Percentiles rank a stretch among this genome's conserved stretches.
phyloP scores from a whole-genome alignment of 176 grass and related monocot species.

The Aegilops longissima region DNA sequence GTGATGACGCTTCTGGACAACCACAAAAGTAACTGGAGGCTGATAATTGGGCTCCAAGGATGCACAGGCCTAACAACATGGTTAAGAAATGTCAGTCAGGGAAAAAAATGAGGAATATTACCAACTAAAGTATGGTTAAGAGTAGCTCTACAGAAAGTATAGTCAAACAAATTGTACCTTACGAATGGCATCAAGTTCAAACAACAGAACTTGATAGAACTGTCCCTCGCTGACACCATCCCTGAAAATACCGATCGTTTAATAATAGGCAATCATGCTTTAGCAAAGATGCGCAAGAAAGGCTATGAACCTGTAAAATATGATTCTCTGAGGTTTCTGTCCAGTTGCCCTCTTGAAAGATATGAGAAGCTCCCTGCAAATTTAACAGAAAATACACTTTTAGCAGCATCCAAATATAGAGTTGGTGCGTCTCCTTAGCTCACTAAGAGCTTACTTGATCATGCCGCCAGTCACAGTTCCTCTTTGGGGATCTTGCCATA shows the following conservation, averaged over 20 bases:
- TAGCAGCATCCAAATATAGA: conserved; percentile 5
- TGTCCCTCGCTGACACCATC: conserved; percentile 94
- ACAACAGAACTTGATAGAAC: conserved; percentile 94
- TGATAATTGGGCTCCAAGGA: conserved; percentile 98
- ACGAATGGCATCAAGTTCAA: conserved; percentile 93
- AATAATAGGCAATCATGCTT: background rate
- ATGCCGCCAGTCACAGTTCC: conserved; percentile 86
- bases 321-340: conserved; percentile 93
- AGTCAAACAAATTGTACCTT: conserved; percentile 48
- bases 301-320: conserved; percentile 82
- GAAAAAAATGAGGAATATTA: background rate
- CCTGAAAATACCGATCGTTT: conserved; percentile 39
- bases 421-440: background rate
- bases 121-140: background rate
- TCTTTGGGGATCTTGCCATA: conserved; percentile 85
- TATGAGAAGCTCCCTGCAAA: conserved; percentile 81
- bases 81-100: background rate
- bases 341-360: conserved; percentile 90
- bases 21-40: conserved; percentile 94
- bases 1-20: conserved; percentile 98
- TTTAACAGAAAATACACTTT: conserved; percentile 15
- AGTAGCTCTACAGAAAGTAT: too few relatives aligned
- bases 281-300: background rate
- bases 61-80: conserved; percentile 65
- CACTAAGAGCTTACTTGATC: conserved; percentile 63